Conservation (phyloP, 2,329 filamentous ascomycete genomes). For the Aspergillus sojae region DNA sequence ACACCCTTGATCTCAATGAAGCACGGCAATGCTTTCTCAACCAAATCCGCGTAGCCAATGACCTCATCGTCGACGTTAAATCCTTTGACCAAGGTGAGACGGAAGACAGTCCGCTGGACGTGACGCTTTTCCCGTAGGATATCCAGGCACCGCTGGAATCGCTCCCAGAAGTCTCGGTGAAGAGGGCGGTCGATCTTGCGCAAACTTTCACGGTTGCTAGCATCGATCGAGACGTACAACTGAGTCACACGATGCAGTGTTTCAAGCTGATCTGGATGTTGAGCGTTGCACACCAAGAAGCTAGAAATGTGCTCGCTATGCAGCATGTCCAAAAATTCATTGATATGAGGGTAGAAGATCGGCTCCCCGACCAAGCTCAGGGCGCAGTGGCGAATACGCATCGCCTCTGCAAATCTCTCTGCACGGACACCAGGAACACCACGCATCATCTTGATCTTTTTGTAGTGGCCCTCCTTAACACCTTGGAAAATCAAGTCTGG, state of each 20-base stretch:
- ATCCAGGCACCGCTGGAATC: constrained; percentile 86
- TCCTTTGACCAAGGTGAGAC: constrained; percentile 92
- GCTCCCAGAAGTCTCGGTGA: constrained; percentile 96
- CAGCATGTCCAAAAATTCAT: constrained; percentile 82
- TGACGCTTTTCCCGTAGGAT: constrained; percentile 83
- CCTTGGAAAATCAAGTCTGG: constrained; percentile 88
- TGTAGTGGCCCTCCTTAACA: constrained; percentile 89
- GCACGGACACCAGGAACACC: constrained; percentile 90
- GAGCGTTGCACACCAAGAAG: constrained; percentile 95
- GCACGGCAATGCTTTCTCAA: constrained; percentile 82
- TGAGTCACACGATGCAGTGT: constrained; percentile 85
- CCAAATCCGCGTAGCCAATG: constrained; percentile 83
- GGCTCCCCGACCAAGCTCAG: constrained; percentile 91
- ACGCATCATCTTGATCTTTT: constrained; percentile 96
- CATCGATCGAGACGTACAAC: constrained; percentile 95
- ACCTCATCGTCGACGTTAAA: constrained; percentile 97
- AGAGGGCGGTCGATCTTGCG: constrained; percentile 88
- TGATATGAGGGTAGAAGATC: constrained; percentile 99
- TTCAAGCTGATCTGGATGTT: constrained; percentile 88
- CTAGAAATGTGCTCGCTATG: constrained; percentile 86
- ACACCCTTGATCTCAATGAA: constrained; percentile 97
- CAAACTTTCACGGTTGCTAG: constrained; percentile 83
- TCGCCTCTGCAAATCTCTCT: constrained; percentile 88
- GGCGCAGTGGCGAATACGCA: constrained; percentile 91
- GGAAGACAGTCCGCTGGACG: constrained; percentile 89